Conservation (phyloP, 805 yeast species). For the Wickerhamiella shivajii region DNA sequence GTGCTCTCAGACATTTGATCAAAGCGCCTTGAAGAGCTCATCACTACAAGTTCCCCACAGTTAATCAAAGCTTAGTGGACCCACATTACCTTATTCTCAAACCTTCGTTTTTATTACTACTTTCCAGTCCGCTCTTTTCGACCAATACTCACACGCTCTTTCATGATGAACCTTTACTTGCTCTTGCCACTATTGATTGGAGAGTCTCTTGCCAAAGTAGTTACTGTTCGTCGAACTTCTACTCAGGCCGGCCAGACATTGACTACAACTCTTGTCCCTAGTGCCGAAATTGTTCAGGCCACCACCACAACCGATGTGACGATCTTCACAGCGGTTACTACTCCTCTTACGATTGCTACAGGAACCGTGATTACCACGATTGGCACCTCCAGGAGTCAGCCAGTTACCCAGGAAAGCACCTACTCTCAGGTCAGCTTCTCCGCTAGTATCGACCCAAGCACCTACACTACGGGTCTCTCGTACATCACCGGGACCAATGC, state of each 20-base stretch:
- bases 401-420: constrained; percentile 22
- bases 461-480: constrained; percentile 18
- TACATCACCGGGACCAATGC: constrained; percentile 5
- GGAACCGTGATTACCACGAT: constrained; percentile 23
- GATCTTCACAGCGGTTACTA: constrained; percentile 21
- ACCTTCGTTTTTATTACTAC: no score
- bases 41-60: neutral
- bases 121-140: neutral
- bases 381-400: constrained; percentile 20
- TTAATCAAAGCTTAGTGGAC: neutral
- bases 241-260: constrained; percentile 1
- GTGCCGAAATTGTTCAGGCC: constrained; percentile 10
- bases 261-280: constrained; percentile 10
- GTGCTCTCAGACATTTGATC: no score
- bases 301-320: constrained; percentile 19
- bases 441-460: constrained; percentile 22
- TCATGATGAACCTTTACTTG: constrained; percentile 7
- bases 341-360: constrained; percentile 23
- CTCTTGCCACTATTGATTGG: constrained; percentile 1
- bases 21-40: no score
- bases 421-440: constrained; percentile 22
- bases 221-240: constrained; percentile 6
- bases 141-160: neutral
- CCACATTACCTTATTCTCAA: neutral
- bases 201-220: constrained; percentile 3